phyloP scores from a whole-genome alignment of 192 early-diverging fungal genomes.

The Coemansia guatemalensis region DNA sequence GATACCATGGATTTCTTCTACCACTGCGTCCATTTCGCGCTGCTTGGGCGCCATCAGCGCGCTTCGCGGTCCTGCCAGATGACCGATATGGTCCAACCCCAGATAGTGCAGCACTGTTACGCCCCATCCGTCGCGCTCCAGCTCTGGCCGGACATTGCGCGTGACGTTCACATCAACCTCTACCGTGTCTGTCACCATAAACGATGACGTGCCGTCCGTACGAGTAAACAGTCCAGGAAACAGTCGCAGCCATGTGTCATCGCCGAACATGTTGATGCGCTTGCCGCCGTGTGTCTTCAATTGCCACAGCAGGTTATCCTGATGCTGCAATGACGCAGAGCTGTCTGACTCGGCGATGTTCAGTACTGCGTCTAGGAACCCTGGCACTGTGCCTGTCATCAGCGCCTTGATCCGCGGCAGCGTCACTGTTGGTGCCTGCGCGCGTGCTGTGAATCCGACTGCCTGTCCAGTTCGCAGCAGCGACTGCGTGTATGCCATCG shows the following conservation, averaged over 20 bases:
- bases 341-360: conserved; percentile 82
- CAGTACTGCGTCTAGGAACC: conserved; percentile 77
- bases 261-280: conserved; percentile 83
- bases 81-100: conserved; percentile 83
- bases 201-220: conserved; percentile 63
- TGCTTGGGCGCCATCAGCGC: conserved; percentile 74
- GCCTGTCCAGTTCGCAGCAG: conserved; percentile 48
- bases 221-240: conserved; percentile 71
- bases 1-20: conserved; percentile 56
- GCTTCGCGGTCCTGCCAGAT: conserved; percentile 67
- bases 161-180: conserved; percentile 77
- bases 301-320: conserved; percentile 78
- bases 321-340: conserved; percentile 51
- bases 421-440: conserved; percentile 72
- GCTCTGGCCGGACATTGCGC: conserved; percentile 60
- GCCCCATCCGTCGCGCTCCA: conserved; percentile 63
- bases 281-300: conserved; percentile 55
- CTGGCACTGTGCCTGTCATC: conserved; percentile 73
- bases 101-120: conserved; percentile 76
- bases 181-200: conserved; percentile 65
- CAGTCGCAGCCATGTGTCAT: conserved; percentile 94
- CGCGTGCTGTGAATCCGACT: conserved; percentile 49
- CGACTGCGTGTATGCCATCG: conserved; percentile 63
- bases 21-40: conserved; percentile 71
- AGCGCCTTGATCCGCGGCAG: conserved; percentile 81